Percentiles rank a stretch among this genome's conserved stretches.
phyloP scores from a whole-genome alignment of 768 basidiomycete species.

The Fibroporia radiculosa region DNA sequence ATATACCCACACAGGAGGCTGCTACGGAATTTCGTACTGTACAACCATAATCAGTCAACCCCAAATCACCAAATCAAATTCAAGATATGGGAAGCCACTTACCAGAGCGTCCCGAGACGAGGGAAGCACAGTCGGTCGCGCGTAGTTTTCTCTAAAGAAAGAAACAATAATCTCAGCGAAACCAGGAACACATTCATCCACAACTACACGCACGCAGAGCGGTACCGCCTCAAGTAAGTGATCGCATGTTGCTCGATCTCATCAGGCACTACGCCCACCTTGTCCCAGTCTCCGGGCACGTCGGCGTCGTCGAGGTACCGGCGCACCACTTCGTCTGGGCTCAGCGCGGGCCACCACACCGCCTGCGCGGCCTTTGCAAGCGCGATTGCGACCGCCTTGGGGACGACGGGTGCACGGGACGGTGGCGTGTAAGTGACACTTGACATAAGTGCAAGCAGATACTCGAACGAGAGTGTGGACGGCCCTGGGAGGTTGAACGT shows the following conservation, averaged over 20 bases:
- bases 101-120: conserved; percentile 29
- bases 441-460: conserved; percentile 70
- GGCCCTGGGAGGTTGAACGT: conserved; percentile 87
- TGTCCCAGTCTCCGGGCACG: conserved; percentile 73
- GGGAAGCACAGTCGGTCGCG: conserved; percentile 61
- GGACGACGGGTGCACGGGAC: conserved; percentile 66
- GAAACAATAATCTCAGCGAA: conserved; percentile 3
- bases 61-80: not conserved
- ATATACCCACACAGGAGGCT: not conserved
- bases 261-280: conserved; percentile 72
- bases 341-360: conserved; percentile 88
- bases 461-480: conserved; percentile 74
- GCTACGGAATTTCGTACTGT: not conserved
- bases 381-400: conserved; percentile 59
- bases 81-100: conserved; percentile 7
- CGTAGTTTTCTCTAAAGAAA: conserved; percentile 52
- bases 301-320: conserved; percentile 80
- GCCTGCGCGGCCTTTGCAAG: conserved; percentile 58
- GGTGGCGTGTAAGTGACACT: conserved; percentile 73
- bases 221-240: conserved; percentile 82
- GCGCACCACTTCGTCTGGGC: conserved; percentile 85
- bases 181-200: not conserved
- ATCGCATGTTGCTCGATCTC: conserved; percentile 86
- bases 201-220: conserved; percentile 66
- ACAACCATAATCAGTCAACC: not conserved